Evolutionary conservation across 2,329 filamentous ascomycete species (phyloP).

Genomic region (Diaporthe amygdali): DNA sequence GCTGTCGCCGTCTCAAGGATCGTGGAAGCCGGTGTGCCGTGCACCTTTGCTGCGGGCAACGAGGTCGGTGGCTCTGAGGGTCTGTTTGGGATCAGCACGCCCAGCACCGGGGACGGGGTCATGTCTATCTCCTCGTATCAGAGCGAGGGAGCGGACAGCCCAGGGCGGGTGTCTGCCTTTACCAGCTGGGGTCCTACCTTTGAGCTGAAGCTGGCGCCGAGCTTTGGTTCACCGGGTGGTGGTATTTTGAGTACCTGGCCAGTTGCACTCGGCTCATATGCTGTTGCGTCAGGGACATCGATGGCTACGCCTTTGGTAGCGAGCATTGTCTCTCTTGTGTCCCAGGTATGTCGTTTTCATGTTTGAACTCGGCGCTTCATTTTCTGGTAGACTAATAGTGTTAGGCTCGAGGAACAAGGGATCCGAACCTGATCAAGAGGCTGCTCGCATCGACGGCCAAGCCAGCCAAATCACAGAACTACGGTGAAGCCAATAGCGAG

Average conservation of each 20-base stretch:
- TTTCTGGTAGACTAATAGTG: not conserved
- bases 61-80: slow-evolving; percentile 28
- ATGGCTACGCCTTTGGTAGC: slow-evolving; percentile 61
- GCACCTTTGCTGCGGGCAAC: slow-evolving; percentile 36
- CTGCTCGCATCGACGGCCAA: slow-evolving; percentile 27
- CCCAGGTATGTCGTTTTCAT: not conserved
- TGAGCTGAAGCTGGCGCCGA: slow-evolving; percentile 61
- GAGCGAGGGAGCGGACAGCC: slow-evolving; percentile 26
- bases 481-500: slow-evolving; percentile 29
- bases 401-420: slow-evolving; percentile 7
- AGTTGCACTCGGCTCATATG: slow-evolving; percentile 51
- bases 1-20: slow-evolving; percentile 35
- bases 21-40: slow-evolving; percentile 35
- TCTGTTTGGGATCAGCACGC: slow-evolving; percentile 30
- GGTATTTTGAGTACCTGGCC: slow-evolving; percentile 65
- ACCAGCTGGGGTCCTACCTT: slow-evolving; percentile 66
- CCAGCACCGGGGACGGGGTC: slow-evolving; percentile 33
- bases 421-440: slow-evolving; percentile 1
- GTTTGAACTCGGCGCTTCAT: too few relatives aligned
- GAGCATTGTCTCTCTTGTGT: slow-evolving; percentile 20
- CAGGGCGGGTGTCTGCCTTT: slow-evolving; percentile 54
- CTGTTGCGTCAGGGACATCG: slow-evolving; percentile 60
- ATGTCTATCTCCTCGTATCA: slow-evolving; percentile 32
- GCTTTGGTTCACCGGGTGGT: slow-evolving; percentile 60
- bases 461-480: slow-evolving; percentile 37